Evolutionary conservation across 129 eudicot genomes (phyloP), one percentile per base, ranked within the genome.

Genomic region (Apium graveolens): DNA sequence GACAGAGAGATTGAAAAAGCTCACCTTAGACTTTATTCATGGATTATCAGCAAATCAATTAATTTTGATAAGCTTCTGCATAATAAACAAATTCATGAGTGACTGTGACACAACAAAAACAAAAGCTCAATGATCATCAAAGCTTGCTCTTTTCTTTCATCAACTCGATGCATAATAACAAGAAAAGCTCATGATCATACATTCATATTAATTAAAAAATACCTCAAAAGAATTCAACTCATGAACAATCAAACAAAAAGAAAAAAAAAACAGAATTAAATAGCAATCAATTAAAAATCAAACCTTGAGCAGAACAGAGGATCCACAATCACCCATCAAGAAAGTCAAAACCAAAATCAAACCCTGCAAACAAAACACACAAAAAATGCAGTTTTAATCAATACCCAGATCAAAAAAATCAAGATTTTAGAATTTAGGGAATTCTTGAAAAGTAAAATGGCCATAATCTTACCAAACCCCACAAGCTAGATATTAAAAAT

Each of bases 51-150:
- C 75, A 76, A 79, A 70, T 57, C 45, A 78, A 81, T 46, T 43
- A 57, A 70, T 72, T 53, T 71, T 57, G 57, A 65, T 48, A n/a
- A 80, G 66, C 45, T 80, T 83, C 84, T 83, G 91, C 85, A 85
- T 20, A 38, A 78, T 37, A 78, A 74, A 87, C 53, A 82, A 82
- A 41, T 75, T 78, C 80, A 76, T 81, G 76, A 80, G 65, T 76
- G 80, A 46, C 57, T 79, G 65, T 76, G 80, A 46, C 57, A 79
- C 21, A 79, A 31, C 82, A 70, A 65, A 49, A 41, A 68, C 26
- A 75, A 76, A 41, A 83, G 78, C 72, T 83, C 86, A 79, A 76
- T 80, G 66, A 76, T 81, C 81, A 76, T 87, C 79, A 78, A 70
- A 76, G 68, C 32, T 45, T 78, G 42, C 24, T 20, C 27, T 43